These are phyloP conservation scores for Penicillium turbatum DNA, from an alignment of 495 filamentous ascomycete genomes.

Conservation along the genomic window DNA sequence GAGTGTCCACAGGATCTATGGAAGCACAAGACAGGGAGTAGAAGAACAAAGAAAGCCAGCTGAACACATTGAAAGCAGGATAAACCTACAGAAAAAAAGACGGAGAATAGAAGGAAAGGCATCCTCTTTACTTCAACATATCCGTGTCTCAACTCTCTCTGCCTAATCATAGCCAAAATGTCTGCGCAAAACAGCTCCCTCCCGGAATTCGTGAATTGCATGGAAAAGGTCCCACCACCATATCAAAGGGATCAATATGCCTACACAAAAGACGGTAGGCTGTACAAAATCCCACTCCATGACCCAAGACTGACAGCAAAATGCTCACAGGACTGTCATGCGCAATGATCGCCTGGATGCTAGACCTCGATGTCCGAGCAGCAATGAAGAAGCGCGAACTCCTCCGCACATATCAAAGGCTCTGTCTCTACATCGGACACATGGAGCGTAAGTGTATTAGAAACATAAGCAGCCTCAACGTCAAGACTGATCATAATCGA, in stretches of 20 bases:
- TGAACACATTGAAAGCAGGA: not conserved
- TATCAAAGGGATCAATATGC: not conserved
- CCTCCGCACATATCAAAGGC: not conserved
- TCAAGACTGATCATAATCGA: not conserved
- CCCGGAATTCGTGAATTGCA: not conserved
- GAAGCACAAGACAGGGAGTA: not conserved
- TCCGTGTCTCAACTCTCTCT: not conserved
- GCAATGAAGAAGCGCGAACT: slow-evolving; percentile 6
- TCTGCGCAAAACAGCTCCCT: not conserved
- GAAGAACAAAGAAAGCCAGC: not conserved
- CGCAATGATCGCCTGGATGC: slow-evolving; percentile 7
- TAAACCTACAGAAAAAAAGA: not conserved
- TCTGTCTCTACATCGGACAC: slow-evolving; percentile 4
- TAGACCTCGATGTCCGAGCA: slow-evolving; percentile 4
- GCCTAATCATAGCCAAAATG: not conserved
- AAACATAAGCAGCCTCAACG: too few species aligned
- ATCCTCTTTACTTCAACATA: not conserved
- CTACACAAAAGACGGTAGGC: slow-evolving; percentile 3
- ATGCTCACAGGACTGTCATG: not conserved
- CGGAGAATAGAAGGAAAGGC: not conserved
- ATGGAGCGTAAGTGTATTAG: not conserved
- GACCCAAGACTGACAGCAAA: not conserved
- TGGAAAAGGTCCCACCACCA: slow-evolving; percentile 3
- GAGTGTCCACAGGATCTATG: not conserved
- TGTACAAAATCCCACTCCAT: not conserved